These are phyloP conservation scores for Phialemonium atrogriseum DNA, from an alignment of 2,329 filamentous ascomycete genomes.

Conservation along the genomic window DNA sequence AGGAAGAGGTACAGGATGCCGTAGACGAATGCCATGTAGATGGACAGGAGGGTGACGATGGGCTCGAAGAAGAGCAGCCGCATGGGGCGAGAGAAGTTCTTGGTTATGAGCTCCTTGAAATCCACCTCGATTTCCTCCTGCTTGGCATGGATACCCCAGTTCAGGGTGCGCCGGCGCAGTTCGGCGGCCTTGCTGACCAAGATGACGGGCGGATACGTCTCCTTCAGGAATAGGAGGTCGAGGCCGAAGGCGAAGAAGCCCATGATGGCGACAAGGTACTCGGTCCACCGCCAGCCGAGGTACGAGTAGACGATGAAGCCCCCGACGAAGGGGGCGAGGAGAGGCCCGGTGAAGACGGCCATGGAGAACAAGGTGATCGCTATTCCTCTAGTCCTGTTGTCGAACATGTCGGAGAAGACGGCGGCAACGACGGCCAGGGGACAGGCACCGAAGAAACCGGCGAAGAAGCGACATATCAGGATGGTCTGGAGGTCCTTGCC, in stretches of 20 bases:
- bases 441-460: slow-evolving; percentile 63
- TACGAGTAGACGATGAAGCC: slow-evolving; percentile 56
- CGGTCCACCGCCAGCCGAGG: slow-evolving; percentile 67
- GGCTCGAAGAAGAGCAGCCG: slow-evolving; percentile 60
- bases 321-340: slow-evolving; percentile 61
- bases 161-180: slow-evolving; percentile 54
- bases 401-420: slow-evolving; percentile 65
- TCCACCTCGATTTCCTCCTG: slow-evolving; percentile 65
- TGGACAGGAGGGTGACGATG: slow-evolving; percentile 57
- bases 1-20: slow-evolving; percentile 77
- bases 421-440: slow-evolving; percentile 62
- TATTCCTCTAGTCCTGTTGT: slow-evolving; percentile 51
- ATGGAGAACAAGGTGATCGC: slow-evolving; percentile 52
- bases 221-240: slow-evolving; percentile 54
- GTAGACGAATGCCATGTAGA: slow-evolving; percentile 72
- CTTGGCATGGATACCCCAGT: slow-evolving; percentile 65
- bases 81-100: slow-evolving; percentile 60
- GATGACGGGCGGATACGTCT: slow-evolving; percentile 63
- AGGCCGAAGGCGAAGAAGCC: slow-evolving; percentile 51
- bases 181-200: slow-evolving; percentile 53
- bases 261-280: slow-evolving; percentile 56
- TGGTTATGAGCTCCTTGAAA: slow-evolving; percentile 52
- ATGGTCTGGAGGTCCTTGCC: slow-evolving; percentile 62
- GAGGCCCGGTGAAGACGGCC: slow-evolving; percentile 58
- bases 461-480: slow-evolving; percentile 64